These are phyloP conservation scores for Phalaenopsis equestris DNA, from an alignment of 106 monocot species.

Conservation along the genomic window DNA sequence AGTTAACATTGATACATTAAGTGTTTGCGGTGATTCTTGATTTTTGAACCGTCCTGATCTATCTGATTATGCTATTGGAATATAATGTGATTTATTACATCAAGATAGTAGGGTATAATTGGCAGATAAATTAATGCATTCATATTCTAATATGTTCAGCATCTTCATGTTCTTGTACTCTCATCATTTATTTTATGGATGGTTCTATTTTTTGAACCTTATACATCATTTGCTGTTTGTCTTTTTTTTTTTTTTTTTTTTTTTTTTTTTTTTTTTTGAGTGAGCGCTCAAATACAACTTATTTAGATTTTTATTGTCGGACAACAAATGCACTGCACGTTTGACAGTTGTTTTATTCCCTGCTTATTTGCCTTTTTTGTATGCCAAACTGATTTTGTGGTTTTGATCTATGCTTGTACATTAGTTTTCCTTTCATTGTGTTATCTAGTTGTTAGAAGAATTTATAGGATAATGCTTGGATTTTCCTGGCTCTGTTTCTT, in stretches of 20 bases:
- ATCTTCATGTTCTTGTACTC: neutral
- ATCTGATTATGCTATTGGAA: neutral
- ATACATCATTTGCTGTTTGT: neutral
- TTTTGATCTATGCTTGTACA: neutral
- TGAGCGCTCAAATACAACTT: too few species aligned
- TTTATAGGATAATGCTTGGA: neutral
- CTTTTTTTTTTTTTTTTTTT: too few species aligned
- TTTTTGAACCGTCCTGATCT: neutral
- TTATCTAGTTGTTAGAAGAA: neutral
- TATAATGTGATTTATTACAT: neutral
- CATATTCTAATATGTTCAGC: too few species aligned
- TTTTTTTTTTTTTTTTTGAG: too few species aligned
- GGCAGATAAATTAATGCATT: too few species aligned
- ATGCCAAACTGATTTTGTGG: neutral
- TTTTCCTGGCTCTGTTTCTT: neutral
- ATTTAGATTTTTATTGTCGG: too few species aligned
- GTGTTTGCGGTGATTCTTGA: neutral
- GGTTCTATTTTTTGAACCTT: neutral
- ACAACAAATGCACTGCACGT: too few species aligned
- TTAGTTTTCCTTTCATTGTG: neutral
- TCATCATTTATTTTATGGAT: neutral
- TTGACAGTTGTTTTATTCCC: too few species aligned
- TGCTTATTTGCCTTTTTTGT: neutral
- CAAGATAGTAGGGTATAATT: neutral
- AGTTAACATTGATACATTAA: slow-evolving; percentile 18